phyloP scores from a whole-genome alignment of 2,329 filamentous ascomycete species.

The Fusarium algeriense region DNA sequence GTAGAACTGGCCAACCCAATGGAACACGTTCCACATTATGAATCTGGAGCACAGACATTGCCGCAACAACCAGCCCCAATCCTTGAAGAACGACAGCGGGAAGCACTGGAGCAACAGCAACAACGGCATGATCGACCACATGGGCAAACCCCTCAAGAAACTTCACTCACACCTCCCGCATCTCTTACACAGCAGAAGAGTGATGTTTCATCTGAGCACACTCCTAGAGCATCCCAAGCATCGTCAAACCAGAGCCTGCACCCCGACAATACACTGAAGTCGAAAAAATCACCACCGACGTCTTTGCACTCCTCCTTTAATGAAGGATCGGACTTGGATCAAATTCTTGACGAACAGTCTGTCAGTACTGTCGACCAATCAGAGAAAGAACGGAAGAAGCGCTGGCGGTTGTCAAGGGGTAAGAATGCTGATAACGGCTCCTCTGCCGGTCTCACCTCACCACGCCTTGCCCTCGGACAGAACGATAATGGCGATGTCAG shows the following conservation, averaged over 20 bases:
- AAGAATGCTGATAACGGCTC: conserved; percentile 68
- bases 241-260: conserved; percentile 58
- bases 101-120: conserved; percentile 34
- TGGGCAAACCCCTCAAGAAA: conserved; percentile 33
- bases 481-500: conserved; percentile 75
- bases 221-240: conserved; percentile 61
- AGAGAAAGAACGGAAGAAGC: conserved; percentile 77
- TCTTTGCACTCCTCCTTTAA: conserved; percentile 84
- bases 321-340: conserved; percentile 84
- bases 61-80: conserved; percentile 39
- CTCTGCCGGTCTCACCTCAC: conserved; percentile 57
- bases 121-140: conserved; percentile 25
- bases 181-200: conserved; percentile 38
- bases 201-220: conserved; percentile 59
- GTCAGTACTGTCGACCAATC: conserved; percentile 57
- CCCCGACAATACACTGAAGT: conserved; percentile 66
- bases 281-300: conserved; percentile 78
- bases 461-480: conserved; percentile 65
- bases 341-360: conserved; percentile 68
- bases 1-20: conserved; percentile 61
- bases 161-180: conserved; percentile 30
- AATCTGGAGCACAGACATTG: conserved; percentile 31
- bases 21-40: conserved; percentile 51
- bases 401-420: conserved; percentile 77
- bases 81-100: conserved; percentile 39